A percentile compares a stretch with the other conserved stretches of the same genome.
Evolutionary conservation across 2,329 filamentous ascomycete species (phyloP).

Genomic region (Pochonia chlamydosporia): DNA sequence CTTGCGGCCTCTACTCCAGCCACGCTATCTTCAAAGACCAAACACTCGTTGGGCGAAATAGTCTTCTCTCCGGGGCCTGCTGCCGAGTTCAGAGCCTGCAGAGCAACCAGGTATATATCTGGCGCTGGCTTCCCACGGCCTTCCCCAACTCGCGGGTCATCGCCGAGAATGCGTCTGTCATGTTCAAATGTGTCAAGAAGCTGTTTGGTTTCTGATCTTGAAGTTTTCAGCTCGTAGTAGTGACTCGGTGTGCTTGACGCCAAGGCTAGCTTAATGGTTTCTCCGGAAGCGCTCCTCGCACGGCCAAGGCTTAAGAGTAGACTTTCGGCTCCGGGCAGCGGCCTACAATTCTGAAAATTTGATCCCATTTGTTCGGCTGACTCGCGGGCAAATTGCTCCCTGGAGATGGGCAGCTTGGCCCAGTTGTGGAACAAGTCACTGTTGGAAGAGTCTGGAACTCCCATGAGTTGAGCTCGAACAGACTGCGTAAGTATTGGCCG

Average conservation of each 20-base stretch:
- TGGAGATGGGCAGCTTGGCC: conserved; percentile 59
- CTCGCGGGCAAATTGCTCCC: conserved; percentile 34
- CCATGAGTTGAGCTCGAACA: conserved; percentile 65
- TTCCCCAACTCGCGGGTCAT: conserved; percentile 55
- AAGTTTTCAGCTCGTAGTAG: conserved; percentile 59
- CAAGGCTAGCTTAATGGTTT: conserved; percentile 52
- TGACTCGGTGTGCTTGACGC: conserved; percentile 56
- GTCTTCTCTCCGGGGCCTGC: conserved; percentile 38
- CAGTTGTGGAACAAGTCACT: conserved; percentile 59
- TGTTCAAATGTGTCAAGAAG: conserved; percentile 39
- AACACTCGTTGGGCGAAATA: conserved; percentile 60
- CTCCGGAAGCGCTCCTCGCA: conserved; percentile 16
- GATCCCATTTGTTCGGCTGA: conserved; percentile 18
- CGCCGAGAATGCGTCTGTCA: conserved; percentile 54
- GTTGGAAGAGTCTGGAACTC: conserved; percentile 44
- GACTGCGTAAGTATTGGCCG: conserved; percentile 57
- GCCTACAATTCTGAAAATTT: conserved; percentile 36
- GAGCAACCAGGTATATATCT: conserved; percentile 65
- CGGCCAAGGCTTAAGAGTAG: conserved; percentile 43
- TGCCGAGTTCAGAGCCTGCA: conserved; percentile 57
- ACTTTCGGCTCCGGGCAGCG: conserved; percentile 56
- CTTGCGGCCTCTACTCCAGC: conserved; percentile 65
- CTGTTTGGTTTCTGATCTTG: conserved; percentile 14
- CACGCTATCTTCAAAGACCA: conserved; percentile 71
- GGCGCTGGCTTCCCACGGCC: conserved; percentile 66